Evolutionary conservation across 352 stramenopile genomes (phyloP), one percentile per base, ranked within the genome.

Genomic region (Phytopythium vexans): DNA sequence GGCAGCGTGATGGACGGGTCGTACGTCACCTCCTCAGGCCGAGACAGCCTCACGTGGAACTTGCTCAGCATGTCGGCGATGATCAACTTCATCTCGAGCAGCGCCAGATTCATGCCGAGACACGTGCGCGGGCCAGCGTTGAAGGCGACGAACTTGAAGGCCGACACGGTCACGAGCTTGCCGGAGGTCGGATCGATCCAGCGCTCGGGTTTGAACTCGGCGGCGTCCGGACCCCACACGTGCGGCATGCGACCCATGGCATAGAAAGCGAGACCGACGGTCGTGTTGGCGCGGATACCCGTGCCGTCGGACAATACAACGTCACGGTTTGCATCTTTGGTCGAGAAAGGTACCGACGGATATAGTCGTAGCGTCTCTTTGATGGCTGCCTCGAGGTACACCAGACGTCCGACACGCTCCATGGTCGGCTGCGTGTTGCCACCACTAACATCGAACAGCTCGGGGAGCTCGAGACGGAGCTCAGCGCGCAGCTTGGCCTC

Each of bases 71-170:
- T 21, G 14, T 62, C 69, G 3, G 64, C 60, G 4, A 82, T 34
- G 15, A 74, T 56, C 4, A 82, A 66, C 41, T 86, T 85, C 54
- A 84, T 79, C 56, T 88, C 72, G 1, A 88, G 35, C 59, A 88
- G 62, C 14, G 78, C 70, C 14, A 92, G 10, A 16, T 70, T 62
- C 44, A 70, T 77, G 9, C 78, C 81, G 0, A 86, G 60, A 44
- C 81, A 89, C 40, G 58, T 53, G 31, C 79, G 60, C 33, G 66
- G 71, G 6, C 78, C 81, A 10, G 66, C 77, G 49, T 82, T 68
- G 59, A 92, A 92, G 1, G 72, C 44, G 3, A 64, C 49, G 56
- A 82, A 87, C 44, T 87, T 53, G 64, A 64, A 89, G 14, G 60
- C 21, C 7, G 71, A 80, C 6, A 71, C 43, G 47, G 15, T 44